These are phyloP conservation scores for Hibiscus syriacus DNA, from an alignment of 345 rosid species.

Conservation along the genomic window DNA sequence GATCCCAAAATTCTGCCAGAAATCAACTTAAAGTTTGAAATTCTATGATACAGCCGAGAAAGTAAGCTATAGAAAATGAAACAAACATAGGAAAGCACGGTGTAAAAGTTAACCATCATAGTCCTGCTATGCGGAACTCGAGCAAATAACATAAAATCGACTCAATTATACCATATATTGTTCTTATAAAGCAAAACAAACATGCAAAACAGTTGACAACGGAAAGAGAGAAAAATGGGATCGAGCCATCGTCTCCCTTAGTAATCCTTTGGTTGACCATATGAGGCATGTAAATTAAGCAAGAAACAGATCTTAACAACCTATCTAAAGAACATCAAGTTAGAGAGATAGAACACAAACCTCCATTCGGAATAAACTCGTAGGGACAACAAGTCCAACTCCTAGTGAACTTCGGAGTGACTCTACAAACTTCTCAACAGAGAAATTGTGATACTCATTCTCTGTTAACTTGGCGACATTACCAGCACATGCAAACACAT, in stretches of 20 bases:
- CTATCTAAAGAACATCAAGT: too few species aligned
- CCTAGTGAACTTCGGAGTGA: too few species aligned
- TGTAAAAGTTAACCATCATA: neutral
- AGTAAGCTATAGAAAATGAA: neutral
- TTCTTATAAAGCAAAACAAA: neutral
- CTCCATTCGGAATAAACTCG: slow-evolving; percentile 89
- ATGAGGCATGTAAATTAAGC: neutral
- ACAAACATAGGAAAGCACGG: neutral
- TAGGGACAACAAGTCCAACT: too few species aligned
- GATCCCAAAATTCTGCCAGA: neutral
- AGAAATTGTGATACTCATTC: too few species aligned
- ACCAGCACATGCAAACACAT: slow-evolving; percentile 68
- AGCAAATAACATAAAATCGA: neutral
- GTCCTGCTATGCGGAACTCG: neutral
- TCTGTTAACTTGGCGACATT: too few species aligned
- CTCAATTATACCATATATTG: neutral
- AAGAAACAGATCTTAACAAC: neutral
- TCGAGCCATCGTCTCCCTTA: neutral
- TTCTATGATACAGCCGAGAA: neutral
- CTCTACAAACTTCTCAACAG: too few species aligned
- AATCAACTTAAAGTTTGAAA: too few species aligned
- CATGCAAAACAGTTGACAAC: neutral
- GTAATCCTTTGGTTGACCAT: neutral
- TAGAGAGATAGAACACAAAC: slow-evolving; percentile 25
- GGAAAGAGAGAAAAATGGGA: neutral